phyloP scores from a whole-genome alignment of 176 grass and related monocot species.

The Bromus sterilis region DNA sequence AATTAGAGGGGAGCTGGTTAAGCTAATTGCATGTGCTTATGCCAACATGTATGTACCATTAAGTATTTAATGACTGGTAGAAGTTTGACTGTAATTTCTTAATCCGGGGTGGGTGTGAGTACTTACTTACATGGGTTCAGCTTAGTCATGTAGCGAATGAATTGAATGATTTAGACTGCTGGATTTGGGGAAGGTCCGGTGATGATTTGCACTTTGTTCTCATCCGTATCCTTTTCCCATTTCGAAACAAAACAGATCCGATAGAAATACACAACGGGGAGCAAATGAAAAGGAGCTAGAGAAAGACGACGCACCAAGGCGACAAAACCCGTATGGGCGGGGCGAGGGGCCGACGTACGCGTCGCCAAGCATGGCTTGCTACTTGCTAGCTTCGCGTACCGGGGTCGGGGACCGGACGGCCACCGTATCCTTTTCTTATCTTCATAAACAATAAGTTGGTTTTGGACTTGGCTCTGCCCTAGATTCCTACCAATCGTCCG shows the following conservation, averaged over 20 bases:
- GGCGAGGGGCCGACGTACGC: neutral
- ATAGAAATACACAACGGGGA: neutral
- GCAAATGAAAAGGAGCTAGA: neutral
- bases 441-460: neutral
- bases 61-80: slow-evolving; percentile 1
- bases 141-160: neutral
- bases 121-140: neutral
- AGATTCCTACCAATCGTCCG: slow-evolving; percentile 27
- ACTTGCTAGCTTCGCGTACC: neutral
- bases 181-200: neutral
- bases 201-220: neutral
- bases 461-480: slow-evolving; percentile 17
- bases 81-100: neutral
- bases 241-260: neutral
- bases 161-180: neutral
- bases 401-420: neutral
- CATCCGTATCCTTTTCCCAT: neutral
- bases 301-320: slow-evolving; percentile 35
- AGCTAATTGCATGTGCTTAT: slow-evolving; percentile 17
- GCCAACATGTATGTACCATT: neutral
- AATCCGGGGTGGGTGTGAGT: neutral
- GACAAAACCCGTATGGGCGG: slow-evolving; percentile 39
- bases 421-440: neutral
- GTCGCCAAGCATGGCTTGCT: neutral
- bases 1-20: neutral